Base-by-base conservation (phyloP, 768 basidiomycete genomes). In the Kwoniella heveanensis region DNA sequence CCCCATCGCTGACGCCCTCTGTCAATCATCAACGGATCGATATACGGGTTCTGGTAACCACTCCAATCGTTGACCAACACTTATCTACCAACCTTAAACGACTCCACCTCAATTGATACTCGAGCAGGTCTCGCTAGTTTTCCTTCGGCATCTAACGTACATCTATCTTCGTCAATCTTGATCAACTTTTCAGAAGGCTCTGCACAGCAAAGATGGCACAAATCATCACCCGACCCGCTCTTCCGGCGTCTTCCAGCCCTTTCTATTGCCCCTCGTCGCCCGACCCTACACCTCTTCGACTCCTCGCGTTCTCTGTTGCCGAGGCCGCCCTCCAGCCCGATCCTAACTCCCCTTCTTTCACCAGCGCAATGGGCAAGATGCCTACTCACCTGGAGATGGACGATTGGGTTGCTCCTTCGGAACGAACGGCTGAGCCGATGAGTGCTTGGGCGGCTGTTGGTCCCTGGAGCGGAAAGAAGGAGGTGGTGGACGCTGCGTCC, bases 261-360 rank as follows among this genome's bases (percentile, higher is more conserved):
- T 39, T 49, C 39, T 57, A 54, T 47, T 66, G 68, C 19, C 73
- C 73, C 26, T 61, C 60, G 22, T 76, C 74, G 39, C 74, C 74
- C 19, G 72, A 76, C 29, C 74, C 71, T 4, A 76, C 74, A 8
- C 74, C 68, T 3, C 72, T 76, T 27, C 60, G 74, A 19, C 52
- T 72, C 22, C 62, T 76, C 15, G 74, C 74, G 1, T 73, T 71
- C 62, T 72, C 70, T 3, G 74, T 76, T 1, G 74, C 74, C 13
- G 74, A 76, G 51, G 72, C 74, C 22, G 72, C 72, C 12, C 70
- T 76, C n/a, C 66, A 73, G 48, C 60, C 70, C 17, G 72, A 76
- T 51, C 74, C 74, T 44, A 73, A 73, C 57, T 73, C 72, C 6
- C 74, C 74, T 36, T 66, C 67, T 7, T 67, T 75, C 67, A 24